These are phyloP conservation scores for Dendrobium huoshanense DNA, from an alignment of 106 monocot genomes.

Conservation along the genomic window DNA sequence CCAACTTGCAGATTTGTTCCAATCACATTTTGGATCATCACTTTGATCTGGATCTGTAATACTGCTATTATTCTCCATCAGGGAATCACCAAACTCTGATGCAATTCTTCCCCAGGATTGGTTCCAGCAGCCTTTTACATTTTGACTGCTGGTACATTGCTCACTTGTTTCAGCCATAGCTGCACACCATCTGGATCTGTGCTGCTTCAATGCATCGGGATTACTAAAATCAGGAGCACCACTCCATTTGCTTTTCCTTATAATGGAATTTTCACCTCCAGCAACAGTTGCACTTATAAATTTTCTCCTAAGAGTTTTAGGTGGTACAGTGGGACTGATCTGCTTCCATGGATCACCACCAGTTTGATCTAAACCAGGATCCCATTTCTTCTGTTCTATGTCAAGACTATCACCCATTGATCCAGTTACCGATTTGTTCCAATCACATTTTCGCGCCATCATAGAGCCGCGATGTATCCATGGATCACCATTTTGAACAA, in stretches of 20 bases:
- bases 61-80: background rate
- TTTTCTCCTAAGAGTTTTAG: background rate
- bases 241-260: background rate
- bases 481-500: background rate
- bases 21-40: background rate
- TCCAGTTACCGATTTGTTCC: background rate
- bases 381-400: background rate
- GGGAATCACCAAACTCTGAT: background rate
- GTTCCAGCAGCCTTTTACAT: background rate
- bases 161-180: no score
- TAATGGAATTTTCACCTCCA: background rate
- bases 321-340: background rate
- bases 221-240: background rate
- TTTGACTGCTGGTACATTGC: background rate
- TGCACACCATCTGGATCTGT: background rate
- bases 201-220: background rate
- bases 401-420: background rate
- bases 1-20: background rate
- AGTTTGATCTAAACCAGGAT: background rate
- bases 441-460: background rate
- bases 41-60: background rate
- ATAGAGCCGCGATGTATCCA: background rate
- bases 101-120: background rate
- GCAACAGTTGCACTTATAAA: background rate
- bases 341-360: conserved; percentile 1